phyloP scores from a whole-genome alignment of 2,329 filamentous ascomycete genomes.

The Pseudogymnoascus destructans region DNA sequence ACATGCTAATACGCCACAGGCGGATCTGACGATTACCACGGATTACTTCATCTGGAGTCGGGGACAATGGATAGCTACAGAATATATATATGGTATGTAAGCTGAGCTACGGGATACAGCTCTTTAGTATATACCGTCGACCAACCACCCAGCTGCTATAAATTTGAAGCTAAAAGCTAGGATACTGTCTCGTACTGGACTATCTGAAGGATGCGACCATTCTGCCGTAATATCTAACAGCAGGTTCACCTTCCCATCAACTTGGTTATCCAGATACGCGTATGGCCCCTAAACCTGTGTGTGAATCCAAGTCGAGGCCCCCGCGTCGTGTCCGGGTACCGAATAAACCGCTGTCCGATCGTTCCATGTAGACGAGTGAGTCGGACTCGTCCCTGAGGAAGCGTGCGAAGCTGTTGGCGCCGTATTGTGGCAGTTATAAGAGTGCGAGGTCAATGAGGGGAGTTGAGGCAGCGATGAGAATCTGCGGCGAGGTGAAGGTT shows the following conservation, averaged over 20 bases:
- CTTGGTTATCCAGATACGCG: constrained; percentile 32
- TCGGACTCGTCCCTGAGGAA: constrained; percentile 43
- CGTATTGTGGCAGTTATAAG: constrained; percentile 28
- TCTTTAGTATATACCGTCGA: neutral
- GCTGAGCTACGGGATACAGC: neutral
- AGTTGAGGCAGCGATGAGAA: constrained; percentile 36
- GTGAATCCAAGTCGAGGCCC: constrained; percentile 32
- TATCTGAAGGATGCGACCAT: constrained; percentile 24
- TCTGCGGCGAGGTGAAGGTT: constrained; percentile 37
- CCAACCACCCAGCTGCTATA: neutral
- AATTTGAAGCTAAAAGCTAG: neutral
- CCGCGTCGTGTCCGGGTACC: constrained; percentile 39
- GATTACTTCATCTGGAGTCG: neutral
- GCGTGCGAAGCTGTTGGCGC: constrained; percentile 33
- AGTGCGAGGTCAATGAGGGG: constrained; percentile 46
- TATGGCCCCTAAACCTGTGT: constrained; percentile 34
- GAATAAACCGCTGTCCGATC: constrained; percentile 35
- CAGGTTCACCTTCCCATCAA: constrained; percentile 31
- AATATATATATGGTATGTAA: neutral
- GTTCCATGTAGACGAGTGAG: constrained; percentile 39
- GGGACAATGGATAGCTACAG: neutral
- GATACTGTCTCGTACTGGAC: neutral
- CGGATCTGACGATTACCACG: neutral
- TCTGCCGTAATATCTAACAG: constrained; percentile 36
- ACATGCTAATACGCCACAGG: neutral